phyloP scores from a whole-genome alignment of 352 stramenopile genomes.

The Phytophthora pluvialis region DNA sequence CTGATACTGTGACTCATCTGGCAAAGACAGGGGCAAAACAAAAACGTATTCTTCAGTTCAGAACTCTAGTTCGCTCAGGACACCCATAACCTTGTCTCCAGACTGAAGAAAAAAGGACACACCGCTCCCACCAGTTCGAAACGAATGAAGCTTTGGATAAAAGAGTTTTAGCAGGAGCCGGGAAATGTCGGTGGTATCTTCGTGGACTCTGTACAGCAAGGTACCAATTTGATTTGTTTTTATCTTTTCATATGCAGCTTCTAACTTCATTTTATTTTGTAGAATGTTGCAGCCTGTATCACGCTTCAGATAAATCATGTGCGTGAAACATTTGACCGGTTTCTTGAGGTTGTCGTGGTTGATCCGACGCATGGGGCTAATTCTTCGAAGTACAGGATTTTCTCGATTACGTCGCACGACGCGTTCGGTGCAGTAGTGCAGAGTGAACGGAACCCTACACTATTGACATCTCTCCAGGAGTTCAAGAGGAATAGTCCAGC shows the following conservation, averaged over 20 bases:
- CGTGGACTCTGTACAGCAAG: background rate
- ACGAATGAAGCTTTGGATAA: too few species aligned
- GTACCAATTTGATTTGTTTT: too few species aligned
- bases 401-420: slow-evolving; percentile 29
- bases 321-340: slow-evolving; percentile 8
- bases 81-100: too few species aligned
- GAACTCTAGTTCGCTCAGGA: too few species aligned
- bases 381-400: slow-evolving; percentile 30
- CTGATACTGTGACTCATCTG: too few species aligned
- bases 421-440: slow-evolving; percentile 24
- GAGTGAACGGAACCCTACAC: slow-evolving; percentile 17
- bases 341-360: slow-evolving; percentile 30
- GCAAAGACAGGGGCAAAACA: too few species aligned
- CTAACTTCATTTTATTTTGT: background rate
- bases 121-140: too few species aligned
- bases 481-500: slow-evolving; percentile 30
- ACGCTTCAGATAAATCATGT: slow-evolving; percentile 29
- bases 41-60: too few species aligned
- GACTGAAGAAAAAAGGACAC: too few species aligned
- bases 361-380: slow-evolving; percentile 32
- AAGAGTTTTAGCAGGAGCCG: slow-evolving; percentile 16
- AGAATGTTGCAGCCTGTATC: slow-evolving; percentile 26
- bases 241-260: background rate
- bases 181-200: slow-evolving; percentile 24
- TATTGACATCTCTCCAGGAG: slow-evolving; percentile 18